Evolutionary conservation across 2,329 filamentous ascomycete species (phyloP).

Genomic region (Penicillium rolfsii): DNA sequence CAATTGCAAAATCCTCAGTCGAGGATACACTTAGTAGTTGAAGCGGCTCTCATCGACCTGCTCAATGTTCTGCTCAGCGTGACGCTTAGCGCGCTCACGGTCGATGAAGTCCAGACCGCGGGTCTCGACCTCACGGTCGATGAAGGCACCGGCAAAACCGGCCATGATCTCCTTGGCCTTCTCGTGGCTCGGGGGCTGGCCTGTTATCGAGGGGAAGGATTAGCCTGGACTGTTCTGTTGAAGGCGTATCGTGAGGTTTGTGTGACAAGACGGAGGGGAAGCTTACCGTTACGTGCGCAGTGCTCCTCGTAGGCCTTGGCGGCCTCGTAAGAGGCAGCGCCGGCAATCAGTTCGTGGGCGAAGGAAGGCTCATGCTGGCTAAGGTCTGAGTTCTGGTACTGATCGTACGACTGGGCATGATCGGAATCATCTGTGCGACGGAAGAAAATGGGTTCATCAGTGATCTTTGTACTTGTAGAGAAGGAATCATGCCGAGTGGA

Average conservation of each 20-base stretch:
- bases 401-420: slow-evolving; percentile 52
- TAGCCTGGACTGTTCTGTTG: neutral
- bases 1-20: neutral
- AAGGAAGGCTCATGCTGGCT: slow-evolving; percentile 62
- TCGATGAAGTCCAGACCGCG: slow-evolving; percentile 65
- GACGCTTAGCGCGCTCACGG: slow-evolving; percentile 60
- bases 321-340: slow-evolving; percentile 74
- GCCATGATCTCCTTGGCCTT: slow-evolving; percentile 77
- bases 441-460: slow-evolving; percentile 4
- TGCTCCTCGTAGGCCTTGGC: slow-evolving; percentile 78
- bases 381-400: neutral
- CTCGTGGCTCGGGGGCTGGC: slow-evolving; percentile 68
- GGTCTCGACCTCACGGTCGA: slow-evolving; percentile 73
- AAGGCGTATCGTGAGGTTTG: neutral
- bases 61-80: slow-evolving; percentile 44
- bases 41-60: neutral
- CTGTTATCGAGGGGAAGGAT: slow-evolving; percentile 40
- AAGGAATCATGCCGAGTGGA: neutral
- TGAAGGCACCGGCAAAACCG: slow-evolving; percentile 72
- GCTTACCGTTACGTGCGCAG: slow-evolving; percentile 66
- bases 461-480: neutral
- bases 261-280: neutral
- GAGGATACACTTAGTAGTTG: slow-evolving; percentile 5
- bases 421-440: slow-evolving; percentile 46
- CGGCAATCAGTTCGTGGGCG: slow-evolving; percentile 73